Evolutionary conservation across 2,329 filamentous ascomycete species (phyloP).

Genomic region (Cryphonectria parasitica): DNA sequence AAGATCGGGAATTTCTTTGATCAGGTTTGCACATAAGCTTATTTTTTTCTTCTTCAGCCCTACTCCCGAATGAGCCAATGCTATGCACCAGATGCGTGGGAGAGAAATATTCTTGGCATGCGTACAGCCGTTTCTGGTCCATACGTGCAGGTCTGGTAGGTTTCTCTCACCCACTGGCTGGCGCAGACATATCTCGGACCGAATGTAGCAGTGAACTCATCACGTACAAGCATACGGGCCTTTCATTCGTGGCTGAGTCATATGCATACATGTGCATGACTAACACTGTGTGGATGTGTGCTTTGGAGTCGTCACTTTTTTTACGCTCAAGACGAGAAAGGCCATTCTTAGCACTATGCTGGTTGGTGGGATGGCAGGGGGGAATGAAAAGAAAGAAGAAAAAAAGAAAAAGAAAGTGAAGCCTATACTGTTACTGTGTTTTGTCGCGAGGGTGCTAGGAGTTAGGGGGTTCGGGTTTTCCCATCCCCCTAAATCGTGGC

Average conservation of each 20-base stretch:
- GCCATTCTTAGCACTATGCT: background rate
- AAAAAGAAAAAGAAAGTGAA: background rate
- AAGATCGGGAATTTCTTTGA: background rate
- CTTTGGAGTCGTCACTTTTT: background rate
- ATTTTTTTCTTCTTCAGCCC: background rate
- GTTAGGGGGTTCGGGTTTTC: background rate
- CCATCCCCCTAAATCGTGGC: background rate
- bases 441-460: background rate
- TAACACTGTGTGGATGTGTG: background rate
- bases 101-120: background rate
- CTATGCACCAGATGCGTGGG: background rate
- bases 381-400: background rate
- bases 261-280: background rate
- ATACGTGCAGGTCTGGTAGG: background rate
- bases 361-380: background rate
- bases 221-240: background rate
- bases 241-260: background rate
- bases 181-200: background rate
- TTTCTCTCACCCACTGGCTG: too few species aligned
- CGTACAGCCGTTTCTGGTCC: background rate
- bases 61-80: background rate
- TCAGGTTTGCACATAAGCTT: slow-evolving; percentile 4
- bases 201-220: background rate
- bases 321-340: background rate
- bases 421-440: background rate